phyloP scores from a whole-genome alignment of 139 green algal genomes.

The Pseudopediastrum boryanum region DNA sequence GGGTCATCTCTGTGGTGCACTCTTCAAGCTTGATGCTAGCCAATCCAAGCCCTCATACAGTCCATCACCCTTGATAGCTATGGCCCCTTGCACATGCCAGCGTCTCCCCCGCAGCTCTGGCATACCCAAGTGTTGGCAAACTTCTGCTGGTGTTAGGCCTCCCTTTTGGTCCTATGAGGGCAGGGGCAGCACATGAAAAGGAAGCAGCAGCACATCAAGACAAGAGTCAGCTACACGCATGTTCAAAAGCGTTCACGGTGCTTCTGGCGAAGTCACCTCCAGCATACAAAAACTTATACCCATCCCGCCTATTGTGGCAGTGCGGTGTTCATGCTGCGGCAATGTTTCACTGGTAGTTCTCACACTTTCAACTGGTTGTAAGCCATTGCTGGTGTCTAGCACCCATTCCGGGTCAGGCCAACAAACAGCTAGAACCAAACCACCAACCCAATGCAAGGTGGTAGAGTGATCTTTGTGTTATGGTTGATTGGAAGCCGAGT shows the following conservation, averaged over 20 bases:
- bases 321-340: too few relatives aligned
- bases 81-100: conserved; percentile 92
- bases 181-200: neutral
- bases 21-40: conserved; percentile 52
- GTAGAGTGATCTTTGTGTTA: too few relatives aligned
- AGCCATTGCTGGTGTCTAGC: too few relatives aligned
- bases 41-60: conserved; percentile 97
- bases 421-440: too few relatives aligned
- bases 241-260: neutral
- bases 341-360: too few relatives aligned
- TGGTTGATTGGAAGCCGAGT: too few relatives aligned
- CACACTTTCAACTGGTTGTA: too few relatives aligned
- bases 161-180: conserved; percentile 35
- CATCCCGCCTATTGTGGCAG: too few relatives aligned
- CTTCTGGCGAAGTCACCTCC: too few relatives aligned
- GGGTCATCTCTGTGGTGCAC: neutral
- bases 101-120: conserved; percentile 75
- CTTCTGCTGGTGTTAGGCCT: conserved; percentile 76
- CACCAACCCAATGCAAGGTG: too few relatives aligned
- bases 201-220: neutral
- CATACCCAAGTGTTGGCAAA: conserved; percentile 87
- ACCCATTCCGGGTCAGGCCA: too few relatives aligned
- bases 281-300: too few relatives aligned
- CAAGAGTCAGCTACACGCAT: neutral
- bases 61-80: conserved; percentile 85